A percentile compares a stretch with the other conserved stretches of the same genome.
These are phyloP conservation scores for Trichoderma afroharzianum DNA, from an alignment of 2,329 filamentous ascomycete genomes.

Conservation along the genomic window DNA sequence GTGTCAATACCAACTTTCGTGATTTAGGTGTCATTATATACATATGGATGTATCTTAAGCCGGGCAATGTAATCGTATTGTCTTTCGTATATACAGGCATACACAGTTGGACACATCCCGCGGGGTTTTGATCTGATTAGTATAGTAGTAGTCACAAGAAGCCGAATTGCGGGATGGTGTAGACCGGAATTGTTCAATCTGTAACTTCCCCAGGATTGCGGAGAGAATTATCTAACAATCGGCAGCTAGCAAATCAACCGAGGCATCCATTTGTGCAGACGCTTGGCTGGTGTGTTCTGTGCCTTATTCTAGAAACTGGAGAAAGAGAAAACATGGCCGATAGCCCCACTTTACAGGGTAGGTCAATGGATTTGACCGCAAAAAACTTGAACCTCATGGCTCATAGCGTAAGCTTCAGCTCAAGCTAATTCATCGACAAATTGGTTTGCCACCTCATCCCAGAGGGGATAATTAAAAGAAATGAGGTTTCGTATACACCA, in stretches of 20 bases:
- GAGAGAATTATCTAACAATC: neutral
- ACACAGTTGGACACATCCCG: neutral
- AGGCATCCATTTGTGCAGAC: neutral
- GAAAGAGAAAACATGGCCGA: neutral
- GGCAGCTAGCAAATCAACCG: neutral
- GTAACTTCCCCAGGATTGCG: neutral
- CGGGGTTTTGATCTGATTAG: neutral
- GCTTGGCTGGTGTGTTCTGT: neutral
- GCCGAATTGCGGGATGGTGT: neutral
- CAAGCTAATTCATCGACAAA: neutral
- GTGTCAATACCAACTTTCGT: neutral
- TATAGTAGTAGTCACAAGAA: neutral
- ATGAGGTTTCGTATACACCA: constrained; percentile 3
- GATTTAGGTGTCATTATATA: neutral
- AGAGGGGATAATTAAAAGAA: neutral
- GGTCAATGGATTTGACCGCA: neutral
- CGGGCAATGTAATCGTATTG: neutral
- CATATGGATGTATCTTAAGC: neutral
- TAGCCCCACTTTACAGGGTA: neutral
- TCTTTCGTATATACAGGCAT: neutral
- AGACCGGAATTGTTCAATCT: neutral
- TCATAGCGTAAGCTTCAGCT: neutral
- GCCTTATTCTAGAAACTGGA: neutral
- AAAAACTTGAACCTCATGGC: neutral
- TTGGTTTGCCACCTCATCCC: neutral